Conservation (phyloP, 441 rosid species). For the Mallotus repandus region DNA sequence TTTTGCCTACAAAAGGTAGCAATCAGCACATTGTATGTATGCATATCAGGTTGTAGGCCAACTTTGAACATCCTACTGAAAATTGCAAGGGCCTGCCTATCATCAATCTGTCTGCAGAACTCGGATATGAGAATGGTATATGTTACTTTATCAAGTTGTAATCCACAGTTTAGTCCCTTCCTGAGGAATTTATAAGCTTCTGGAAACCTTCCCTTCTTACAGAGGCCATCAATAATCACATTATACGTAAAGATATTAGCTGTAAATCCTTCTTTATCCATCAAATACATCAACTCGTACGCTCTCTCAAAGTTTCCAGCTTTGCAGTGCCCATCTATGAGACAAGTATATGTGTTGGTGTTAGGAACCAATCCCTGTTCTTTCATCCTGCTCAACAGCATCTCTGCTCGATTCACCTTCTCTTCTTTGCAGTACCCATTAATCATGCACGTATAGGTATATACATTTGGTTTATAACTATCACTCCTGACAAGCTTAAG, state of each 20-base stretch:
- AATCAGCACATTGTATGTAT: conserved; percentile 58
- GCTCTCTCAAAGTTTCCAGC: conserved; percentile 69
- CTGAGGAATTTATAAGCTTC: conserved; percentile 67
- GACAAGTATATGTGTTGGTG: conserved; percentile 66
- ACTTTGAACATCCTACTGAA: conserved; percentile 63
- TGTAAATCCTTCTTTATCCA: conserved; percentile 55
- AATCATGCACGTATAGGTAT: conserved; percentile 82
- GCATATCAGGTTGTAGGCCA: conserved; percentile 66
- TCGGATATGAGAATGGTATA: conserved; percentile 85
- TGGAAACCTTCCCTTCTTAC: conserved; percentile 58
- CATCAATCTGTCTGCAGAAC: conserved; percentile 51
- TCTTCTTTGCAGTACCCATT: conserved; percentile 76
- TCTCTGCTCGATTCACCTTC: conserved; percentile 83
- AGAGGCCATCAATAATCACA: conserved; percentile 54
- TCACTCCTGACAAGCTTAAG: conserved; percentile 85
- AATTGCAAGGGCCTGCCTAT: conserved; percentile 51
- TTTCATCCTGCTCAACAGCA: conserved; percentile 76
- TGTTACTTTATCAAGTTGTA: conserved; percentile 70
- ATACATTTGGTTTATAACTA: conserved; percentile 70
- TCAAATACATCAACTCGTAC: conserved; percentile 63
- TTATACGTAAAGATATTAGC: conserved; percentile 71
- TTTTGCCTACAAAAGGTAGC: conserved; percentile 69
- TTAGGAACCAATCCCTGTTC: conserved; percentile 80
- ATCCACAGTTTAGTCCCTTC: conserved; percentile 46
- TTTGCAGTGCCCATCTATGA: conserved; percentile 70